Evolutionary conservation across 2,329 filamentous ascomycete species (phyloP).

Genomic region (Clonostachys solani): DNA sequence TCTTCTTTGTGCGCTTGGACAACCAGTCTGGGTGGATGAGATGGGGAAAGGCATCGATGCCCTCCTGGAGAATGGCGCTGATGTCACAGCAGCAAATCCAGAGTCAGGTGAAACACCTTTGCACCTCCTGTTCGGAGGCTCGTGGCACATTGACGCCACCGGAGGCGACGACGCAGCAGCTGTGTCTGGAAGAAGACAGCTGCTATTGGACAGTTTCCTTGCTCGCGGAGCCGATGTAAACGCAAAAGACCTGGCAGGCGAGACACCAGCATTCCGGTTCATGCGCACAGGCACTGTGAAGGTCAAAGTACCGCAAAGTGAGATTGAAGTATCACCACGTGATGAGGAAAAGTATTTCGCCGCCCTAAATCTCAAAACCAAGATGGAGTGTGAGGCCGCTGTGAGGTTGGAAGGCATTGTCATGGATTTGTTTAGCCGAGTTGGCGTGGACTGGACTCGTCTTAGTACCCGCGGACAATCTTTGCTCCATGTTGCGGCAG

Average conservation of each 20-base stretch:
- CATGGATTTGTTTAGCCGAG: background rate
- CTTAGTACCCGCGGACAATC: background rate
- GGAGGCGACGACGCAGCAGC: background rate
- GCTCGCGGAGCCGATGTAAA: background rate
- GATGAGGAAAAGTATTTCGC: background rate
- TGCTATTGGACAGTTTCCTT: background rate
- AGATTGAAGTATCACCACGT: background rate
- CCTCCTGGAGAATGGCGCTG: background rate
- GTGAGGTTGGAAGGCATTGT: background rate
- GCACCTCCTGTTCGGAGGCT: background rate
- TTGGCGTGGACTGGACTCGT: background rate
- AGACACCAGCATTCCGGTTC: background rate
- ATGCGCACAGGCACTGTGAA: background rate
- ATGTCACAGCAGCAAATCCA: background rate
- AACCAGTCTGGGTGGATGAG: background rate
- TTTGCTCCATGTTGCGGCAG: background rate
- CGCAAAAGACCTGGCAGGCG: background rate
- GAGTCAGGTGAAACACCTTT: background rate
- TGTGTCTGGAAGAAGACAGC: background rate
- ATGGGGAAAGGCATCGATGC: background rate
- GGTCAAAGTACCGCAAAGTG: background rate
- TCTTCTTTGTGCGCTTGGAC: background rate
- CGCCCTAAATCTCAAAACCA: background rate
- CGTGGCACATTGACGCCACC: background rate
- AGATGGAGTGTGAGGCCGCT: too few relatives aligned